phyloP scores from a whole-genome alignment of 805 yeast species.

The Metschnikowia cubensis region DNA sequence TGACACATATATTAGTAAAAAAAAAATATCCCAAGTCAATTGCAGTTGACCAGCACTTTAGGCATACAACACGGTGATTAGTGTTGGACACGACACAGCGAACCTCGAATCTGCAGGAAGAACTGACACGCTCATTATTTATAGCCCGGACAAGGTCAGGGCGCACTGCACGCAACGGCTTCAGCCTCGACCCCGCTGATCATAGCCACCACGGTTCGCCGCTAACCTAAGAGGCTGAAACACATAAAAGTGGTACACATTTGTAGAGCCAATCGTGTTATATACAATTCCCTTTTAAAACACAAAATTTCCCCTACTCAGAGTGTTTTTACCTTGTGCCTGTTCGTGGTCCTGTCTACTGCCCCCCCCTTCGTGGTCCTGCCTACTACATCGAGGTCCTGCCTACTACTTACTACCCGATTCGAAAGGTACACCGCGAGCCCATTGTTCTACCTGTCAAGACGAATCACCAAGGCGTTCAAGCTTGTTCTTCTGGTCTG shows the following conservation, averaged over 20 bases:
- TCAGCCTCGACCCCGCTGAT: background rate
- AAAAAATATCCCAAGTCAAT: too few relatives aligned
- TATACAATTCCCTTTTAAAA: background rate
- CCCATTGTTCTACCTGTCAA: background rate
- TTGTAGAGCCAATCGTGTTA: background rate
- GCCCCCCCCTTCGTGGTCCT: background rate
- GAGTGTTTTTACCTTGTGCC: background rate
- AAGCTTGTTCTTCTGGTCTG: background rate
- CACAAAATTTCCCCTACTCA: background rate
- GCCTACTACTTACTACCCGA: background rate
- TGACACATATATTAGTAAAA: too few relatives aligned
- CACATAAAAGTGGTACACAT: background rate
- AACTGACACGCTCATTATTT: background rate
- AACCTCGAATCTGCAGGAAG: background rate
- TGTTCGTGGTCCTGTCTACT: background rate
- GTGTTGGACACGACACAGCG: too few relatives aligned
- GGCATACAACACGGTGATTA: too few relatives aligned
- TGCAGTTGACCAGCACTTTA: too few relatives aligned
- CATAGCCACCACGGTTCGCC: background rate
- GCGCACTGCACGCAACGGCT: background rate
- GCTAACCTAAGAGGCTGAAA: background rate
- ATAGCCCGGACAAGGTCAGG: background rate
- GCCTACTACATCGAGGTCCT: background rate
- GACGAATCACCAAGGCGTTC: background rate
- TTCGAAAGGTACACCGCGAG: background rate